Conservation (phyloP, 2,329 filamentous ascomycete species). For the Colletotrichum theobromicola region DNA sequence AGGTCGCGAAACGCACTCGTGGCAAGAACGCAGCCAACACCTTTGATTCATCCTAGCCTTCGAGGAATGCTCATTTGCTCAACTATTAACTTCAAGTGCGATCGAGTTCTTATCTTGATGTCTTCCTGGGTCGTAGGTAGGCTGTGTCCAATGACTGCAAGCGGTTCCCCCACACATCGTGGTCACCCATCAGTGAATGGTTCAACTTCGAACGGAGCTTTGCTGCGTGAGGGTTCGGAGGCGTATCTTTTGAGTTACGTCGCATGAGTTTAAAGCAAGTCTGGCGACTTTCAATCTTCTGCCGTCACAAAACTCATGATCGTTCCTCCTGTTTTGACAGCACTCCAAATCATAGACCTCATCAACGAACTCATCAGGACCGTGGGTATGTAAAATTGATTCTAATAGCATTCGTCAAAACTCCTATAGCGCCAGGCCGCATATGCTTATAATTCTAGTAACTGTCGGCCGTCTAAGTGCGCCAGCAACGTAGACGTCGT, state of each 20-base stretch:
- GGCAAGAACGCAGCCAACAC: neutral
- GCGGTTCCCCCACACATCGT: accelerated
- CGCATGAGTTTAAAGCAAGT: neutral
- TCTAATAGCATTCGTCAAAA: neutral
- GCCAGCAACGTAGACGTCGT: neutral
- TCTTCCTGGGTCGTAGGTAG: neutral
- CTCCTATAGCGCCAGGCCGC: neutral
- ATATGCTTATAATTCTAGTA: neutral
- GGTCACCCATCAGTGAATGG: too few relatives aligned
- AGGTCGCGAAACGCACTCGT: accelerated
- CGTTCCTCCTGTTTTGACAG: neutral
- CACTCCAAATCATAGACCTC: neutral
- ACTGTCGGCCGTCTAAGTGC: neutral
- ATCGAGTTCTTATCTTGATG: neutral
- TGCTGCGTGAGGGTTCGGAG: neutral
- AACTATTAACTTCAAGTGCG: neutral
- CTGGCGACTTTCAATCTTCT: neutral
- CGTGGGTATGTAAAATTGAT: neutral
- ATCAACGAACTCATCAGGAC: neutral
- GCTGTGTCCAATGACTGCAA: neutral
- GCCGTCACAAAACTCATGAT: neutral
- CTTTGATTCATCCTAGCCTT: neutral
- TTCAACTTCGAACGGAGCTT: neutral
- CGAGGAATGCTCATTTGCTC: neutral
- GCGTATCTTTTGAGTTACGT: neutral